Conservation (phyloP, 495 filamentous ascomycete species). For the Penicillium flavigenum region DNA sequence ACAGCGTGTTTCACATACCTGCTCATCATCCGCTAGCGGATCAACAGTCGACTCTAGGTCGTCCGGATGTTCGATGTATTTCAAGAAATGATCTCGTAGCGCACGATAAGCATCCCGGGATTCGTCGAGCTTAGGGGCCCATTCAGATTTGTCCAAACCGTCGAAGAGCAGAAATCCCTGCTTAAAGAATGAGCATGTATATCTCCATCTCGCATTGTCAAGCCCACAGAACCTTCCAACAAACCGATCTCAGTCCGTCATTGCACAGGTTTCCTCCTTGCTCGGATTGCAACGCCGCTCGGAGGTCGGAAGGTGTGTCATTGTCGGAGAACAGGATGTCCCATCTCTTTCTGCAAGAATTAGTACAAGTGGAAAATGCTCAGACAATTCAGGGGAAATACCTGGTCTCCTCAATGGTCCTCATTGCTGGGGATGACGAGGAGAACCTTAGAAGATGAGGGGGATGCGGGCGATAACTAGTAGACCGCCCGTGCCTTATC, state of each 20-base stretch:
- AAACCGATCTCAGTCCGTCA: constrained; percentile 78
- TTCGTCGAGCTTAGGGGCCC: constrained; percentile 64
- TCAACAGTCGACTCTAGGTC: constrained; percentile 72
- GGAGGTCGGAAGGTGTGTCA: constrained; percentile 61
- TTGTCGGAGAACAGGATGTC: constrained; percentile 60
- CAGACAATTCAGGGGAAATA: constrained; percentile 24
- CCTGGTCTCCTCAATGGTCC: constrained; percentile 63
- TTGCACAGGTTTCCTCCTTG: constrained; percentile 59
- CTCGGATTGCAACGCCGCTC: constrained; percentile 59
- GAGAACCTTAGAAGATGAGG: constrained; percentile 8
- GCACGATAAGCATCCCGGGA: constrained; percentile 72
- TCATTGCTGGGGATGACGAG: constrained; percentile 46
- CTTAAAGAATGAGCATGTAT: constrained; percentile 16
- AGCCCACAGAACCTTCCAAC: constrained; percentile 74
- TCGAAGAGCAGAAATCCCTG: constrained; percentile 83
- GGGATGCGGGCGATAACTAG: constrained; percentile 22
- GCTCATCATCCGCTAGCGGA: constrained; percentile 81
- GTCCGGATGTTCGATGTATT: constrained; percentile 78
- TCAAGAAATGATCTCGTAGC: constrained; percentile 70
- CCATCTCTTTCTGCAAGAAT: constrained; percentile 58
- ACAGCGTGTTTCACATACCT: constrained; percentile 52
- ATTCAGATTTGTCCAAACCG: constrained; percentile 61
- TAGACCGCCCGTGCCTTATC: constrained; percentile 27
- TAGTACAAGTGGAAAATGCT: neutral
- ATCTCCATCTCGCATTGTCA: neutral